Conservation (phyloP, 805 yeast species). For the Alloascoidea africana region DNA sequence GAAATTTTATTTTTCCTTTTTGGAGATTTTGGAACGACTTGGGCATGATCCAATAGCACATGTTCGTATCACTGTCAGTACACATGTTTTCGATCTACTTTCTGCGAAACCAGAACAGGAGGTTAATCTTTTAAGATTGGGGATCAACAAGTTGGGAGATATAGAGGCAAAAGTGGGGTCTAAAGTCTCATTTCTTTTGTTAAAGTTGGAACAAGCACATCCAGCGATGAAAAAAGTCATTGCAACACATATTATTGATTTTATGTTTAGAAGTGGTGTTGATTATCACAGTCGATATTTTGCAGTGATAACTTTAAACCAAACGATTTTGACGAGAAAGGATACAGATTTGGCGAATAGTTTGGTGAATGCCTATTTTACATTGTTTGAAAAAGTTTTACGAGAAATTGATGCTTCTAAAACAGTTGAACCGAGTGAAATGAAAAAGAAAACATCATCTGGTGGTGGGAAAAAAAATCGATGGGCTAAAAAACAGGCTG, state of each 20-base stretch:
- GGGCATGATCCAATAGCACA: constrained; percentile 87
- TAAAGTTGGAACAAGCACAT: constrained; percentile 76
- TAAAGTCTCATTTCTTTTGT: constrained; percentile 66
- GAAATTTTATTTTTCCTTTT: constrained; percentile 54
- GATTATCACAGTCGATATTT: constrained; percentile 86
- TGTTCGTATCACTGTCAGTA: constrained; percentile 64
- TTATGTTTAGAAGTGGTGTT: constrained; percentile 49
- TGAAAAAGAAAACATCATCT: constrained; percentile 18
- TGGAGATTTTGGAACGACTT: constrained; percentile 62
- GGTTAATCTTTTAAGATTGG: constrained; percentile 72
- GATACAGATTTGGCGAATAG: constrained; percentile 76
- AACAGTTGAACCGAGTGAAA: constrained; percentile 21
- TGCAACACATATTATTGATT: constrained; percentile 67
- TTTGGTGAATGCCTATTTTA: constrained; percentile 72
- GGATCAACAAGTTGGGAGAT: constrained; percentile 92
- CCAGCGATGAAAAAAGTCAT: constrained; percentile 89
- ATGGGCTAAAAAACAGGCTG: constrained; percentile 66
- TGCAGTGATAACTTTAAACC: constrained; percentile 77
- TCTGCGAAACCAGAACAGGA: constrained; percentile 93
- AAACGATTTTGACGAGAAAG: constrained; percentile 69
- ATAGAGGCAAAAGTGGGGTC: constrained; percentile 82
- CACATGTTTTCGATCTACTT: constrained; percentile 66
- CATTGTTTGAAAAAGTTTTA: constrained; percentile 71
- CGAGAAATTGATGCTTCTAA: constrained; percentile 43
- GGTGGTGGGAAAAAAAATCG: constrained; percentile 39